Base-by-base conservation (phyloP, 352 stramenopile species). In the Stephanocyclus meneghinianus region DNA sequence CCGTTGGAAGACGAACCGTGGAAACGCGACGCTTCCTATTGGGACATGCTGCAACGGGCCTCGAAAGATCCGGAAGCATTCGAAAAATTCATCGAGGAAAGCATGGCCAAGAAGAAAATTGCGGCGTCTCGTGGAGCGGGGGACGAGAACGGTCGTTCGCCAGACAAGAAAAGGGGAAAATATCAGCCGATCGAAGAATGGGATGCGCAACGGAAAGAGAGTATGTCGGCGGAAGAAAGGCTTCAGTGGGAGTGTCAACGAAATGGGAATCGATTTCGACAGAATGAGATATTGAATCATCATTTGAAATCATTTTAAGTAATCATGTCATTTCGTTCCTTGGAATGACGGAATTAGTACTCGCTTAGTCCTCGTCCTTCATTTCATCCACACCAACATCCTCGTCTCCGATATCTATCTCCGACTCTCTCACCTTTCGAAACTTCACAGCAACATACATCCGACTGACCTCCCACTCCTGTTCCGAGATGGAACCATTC, bases 361-460 rank as follows among this genome's bases (percentile, higher is more conserved):
- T 26, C 21, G 21, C 21, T 21, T 55, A 55, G 47, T 21, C 47
- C 4, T n/a, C 47, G 13, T 65, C 57, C 11, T 42, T 65, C 57
- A 65, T 65, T 35, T 65, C 57, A 30, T 65, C 57, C 15, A n/a
- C 13, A 30, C 57, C 35, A 15, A 65, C 37, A 65, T 65, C 57
- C 7, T 65, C 57, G 26, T 87, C 78, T 47, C 80, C 74, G 2
- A 92, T 30, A 7, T 78, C 66, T 26, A 88, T 83, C 2, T 45
- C 69, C n/a, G 85, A 87, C 53, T 94, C 87, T 35, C 80, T 76
- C 6, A 93, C 87, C 69, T 93, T 94, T 13, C 80, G 76, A 75
- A 94, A 94, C 74, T 88, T 90, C 0, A 93, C 67, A 15, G 90
- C 88, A 16, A 84, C 67, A 72, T 94, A 94, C 68, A 94, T 81